Evolutionary conservation across 768 basidiomycete genomes (phyloP).

Genomic region (Russula earlei): DNA sequence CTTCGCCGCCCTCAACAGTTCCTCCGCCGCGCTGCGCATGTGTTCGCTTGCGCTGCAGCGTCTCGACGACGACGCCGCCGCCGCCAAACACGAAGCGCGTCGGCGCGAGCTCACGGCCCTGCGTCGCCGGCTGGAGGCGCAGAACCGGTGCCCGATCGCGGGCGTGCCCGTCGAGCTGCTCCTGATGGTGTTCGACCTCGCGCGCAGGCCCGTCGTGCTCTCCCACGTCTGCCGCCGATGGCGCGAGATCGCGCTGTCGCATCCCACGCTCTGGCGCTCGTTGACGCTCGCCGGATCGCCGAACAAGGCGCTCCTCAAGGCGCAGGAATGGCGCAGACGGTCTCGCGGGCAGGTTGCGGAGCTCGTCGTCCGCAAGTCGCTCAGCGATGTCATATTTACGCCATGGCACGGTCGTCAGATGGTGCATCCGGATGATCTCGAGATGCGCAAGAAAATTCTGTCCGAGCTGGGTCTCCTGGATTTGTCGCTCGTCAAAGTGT

Average conservation of each 20-base stretch:
- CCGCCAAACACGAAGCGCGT: constrained; percentile 33
- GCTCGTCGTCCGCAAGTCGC: neutral
- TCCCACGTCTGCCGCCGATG: constrained; percentile 56
- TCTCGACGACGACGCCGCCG: constrained; percentile 31
- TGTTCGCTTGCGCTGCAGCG: constrained; percentile 46
- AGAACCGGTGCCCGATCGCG: constrained; percentile 8
- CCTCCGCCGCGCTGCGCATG: constrained; percentile 49
- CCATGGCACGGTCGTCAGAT: neutral
- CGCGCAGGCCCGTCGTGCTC: constrained; percentile 38
- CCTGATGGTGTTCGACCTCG: constrained; percentile 39
- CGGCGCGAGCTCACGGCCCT: constrained; percentile 26
- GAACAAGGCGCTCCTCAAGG: constrained; percentile 41
- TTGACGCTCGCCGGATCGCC: constrained; percentile 39
- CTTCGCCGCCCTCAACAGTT: constrained; percentile 43
- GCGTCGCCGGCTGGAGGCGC: neutral
- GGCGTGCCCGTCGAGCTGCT: constrained; percentile 61
- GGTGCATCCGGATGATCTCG: constrained; percentile 3
- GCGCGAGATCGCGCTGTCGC: constrained; percentile 43
- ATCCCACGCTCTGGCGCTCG: constrained; percentile 51
- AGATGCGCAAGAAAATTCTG: constrained; percentile 3
- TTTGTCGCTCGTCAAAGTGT: neutral
- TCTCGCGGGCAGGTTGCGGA: constrained; percentile 38
- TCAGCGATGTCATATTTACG: constrained; percentile 21
- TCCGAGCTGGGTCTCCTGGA: constrained; percentile 1
- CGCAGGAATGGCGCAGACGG: constrained; percentile 47